Percentiles rank a stretch among this genome's conserved stretches.
phyloP scores from a whole-genome alignment of 805 yeast genomes.

The Spathaspora boniae region DNA sequence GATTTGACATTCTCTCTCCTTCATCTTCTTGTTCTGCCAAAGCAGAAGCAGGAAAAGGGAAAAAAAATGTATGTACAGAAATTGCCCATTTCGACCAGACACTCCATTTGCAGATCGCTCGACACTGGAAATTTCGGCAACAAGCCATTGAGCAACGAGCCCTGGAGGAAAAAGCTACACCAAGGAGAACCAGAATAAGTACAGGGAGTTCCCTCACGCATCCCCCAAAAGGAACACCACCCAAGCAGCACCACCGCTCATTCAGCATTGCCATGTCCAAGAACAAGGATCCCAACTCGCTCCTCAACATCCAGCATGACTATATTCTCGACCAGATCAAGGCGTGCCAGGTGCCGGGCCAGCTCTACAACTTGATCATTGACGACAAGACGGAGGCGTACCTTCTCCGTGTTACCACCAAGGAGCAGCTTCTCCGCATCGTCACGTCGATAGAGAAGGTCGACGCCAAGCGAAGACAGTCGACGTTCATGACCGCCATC shows the following conservation, averaged over 20 bases:
- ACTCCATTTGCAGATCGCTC: not conserved
- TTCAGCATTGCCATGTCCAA: slow-evolving; percentile 6
- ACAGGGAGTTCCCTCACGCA: too few species aligned
- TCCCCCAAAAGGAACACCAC: slow-evolving; percentile 1
- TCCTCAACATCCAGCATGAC: slow-evolving; percentile 26
- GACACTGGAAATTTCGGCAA: slow-evolving; percentile 1
- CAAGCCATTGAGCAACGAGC: too few species aligned
- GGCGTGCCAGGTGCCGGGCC: slow-evolving; percentile 25
- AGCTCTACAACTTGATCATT: slow-evolving; percentile 43
- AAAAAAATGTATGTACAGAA: too few species aligned
- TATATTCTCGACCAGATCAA: slow-evolving; percentile 30
- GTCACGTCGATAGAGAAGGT: slow-evolving; percentile 65
- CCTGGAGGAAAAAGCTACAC: too few species aligned
- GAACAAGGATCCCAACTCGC: slow-evolving; percentile 23
- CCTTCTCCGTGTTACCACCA: slow-evolving; percentile 45
- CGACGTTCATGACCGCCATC: slow-evolving; percentile 69
- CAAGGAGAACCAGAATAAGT: not conserved
- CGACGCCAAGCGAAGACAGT: slow-evolving; percentile 58
- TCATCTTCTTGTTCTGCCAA: too few species aligned
- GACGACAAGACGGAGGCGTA: slow-evolving; percentile 53
- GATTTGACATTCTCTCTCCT: too few species aligned
- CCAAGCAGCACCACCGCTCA: not conserved
- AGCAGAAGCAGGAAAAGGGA: too few species aligned
- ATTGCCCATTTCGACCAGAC: too few species aligned
- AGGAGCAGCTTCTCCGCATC: slow-evolving; percentile 46